Evolutionary conservation across 257 asterid genomes (phyloP).

Genomic region (Galeopsis tetrahit): DNA sequence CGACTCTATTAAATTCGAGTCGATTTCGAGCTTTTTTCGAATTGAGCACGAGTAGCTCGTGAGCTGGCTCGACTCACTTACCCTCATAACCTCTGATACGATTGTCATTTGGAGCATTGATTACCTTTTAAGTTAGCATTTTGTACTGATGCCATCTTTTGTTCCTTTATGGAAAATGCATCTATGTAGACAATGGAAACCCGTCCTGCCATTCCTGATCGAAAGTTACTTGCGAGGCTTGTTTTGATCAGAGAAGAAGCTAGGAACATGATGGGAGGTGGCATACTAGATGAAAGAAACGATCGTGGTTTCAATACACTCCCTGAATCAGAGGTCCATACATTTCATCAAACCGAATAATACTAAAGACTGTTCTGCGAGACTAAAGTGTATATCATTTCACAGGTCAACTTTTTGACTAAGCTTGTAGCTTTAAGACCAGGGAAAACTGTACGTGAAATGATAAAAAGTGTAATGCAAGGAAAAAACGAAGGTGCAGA

Average conservation of each 20-base stretch:
- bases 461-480: slow-evolving; percentile 88
- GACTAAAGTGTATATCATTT: slow-evolving; percentile 25
- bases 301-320: slow-evolving; percentile 87
- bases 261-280: slow-evolving; percentile 98
- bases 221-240: slow-evolving; percentile 94
- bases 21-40: no score
- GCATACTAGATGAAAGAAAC: slow-evolving; percentile 92
- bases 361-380: slow-evolving; percentile 29
- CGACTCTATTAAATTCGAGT: no score
- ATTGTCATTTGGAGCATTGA: background rate
- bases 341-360: slow-evolving; percentile 19
- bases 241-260: slow-evolving; percentile 98
- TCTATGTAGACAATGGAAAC: slow-evolving; percentile 83
- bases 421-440: slow-evolving; percentile 86
- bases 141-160: slow-evolving; percentile 24
- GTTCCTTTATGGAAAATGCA: slow-evolving; percentile 27
- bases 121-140: background rate
- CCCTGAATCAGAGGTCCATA: slow-evolving; percentile 90
- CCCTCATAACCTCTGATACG: background rate
- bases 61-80: no score
- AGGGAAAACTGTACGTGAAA: slow-evolving; percentile 78
- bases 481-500: slow-evolving; percentile 89
- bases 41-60: no score
- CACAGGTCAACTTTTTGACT: slow-evolving; percentile 87
- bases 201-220: slow-evolving; percentile 77